phyloP scores from a whole-genome alignment of 2,329 filamentous ascomycete genomes.

The Hymenoscyphus repandus region DNA sequence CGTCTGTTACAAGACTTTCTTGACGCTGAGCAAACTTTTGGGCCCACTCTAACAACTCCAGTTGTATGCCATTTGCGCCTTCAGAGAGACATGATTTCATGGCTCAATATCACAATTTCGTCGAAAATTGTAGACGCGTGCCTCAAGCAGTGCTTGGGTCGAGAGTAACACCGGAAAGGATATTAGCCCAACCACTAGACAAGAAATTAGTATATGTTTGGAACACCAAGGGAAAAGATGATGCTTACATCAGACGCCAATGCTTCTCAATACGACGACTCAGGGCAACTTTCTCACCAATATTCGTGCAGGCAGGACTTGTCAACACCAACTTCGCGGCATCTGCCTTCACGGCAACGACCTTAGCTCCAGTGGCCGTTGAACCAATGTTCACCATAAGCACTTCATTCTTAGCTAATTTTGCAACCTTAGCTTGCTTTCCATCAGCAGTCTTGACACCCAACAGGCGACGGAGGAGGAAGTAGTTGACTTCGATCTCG shows the following conservation, averaged over 20 bases:
- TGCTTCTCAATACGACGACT: conserved; percentile 98
- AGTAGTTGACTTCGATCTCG: conserved; percentile 99
- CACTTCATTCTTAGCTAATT: conserved; percentile 96
- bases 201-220: not conserved
- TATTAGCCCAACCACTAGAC: conserved; percentile 69
- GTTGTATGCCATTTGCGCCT: conserved; percentile 12
- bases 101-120: not conserved
- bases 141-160: conserved; percentile 29
- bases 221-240: not conserved
- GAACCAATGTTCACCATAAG: conserved; percentile 99
- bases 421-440: conserved; percentile 99
- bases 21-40: conserved; percentile 22
- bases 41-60: conserved; percentile 25
- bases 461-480: conserved; percentile 86
- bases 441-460: conserved; percentile 97
- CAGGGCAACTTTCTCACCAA: conserved; percentile 96
- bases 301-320: conserved; percentile 90
- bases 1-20: not conserved
- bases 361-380: conserved; percentile 95
- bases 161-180: conserved; percentile 31
- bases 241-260: conserved; percentile 73
- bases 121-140: not conserved
- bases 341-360: conserved; percentile 94
- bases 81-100: not conserved
- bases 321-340: conserved; percentile 92